Base-by-base conservation (phyloP, 176 grass and related monocot genomes). In the Oryza australiensis region DNA sequence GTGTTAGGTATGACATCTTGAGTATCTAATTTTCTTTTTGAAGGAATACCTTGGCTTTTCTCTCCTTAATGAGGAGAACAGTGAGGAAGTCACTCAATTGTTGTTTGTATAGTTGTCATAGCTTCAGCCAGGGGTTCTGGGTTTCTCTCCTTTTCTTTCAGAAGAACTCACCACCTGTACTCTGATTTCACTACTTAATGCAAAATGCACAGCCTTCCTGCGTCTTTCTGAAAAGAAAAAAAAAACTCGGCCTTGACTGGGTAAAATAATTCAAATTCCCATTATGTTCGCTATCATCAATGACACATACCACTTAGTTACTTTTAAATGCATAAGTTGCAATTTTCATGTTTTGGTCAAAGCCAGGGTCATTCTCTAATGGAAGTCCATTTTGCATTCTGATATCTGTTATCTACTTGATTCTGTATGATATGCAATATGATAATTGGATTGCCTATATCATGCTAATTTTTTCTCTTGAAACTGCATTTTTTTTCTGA, bases 401-500 rank as follows among this genome's bases (percentile, higher is more conserved):
- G 12, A 5, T n/a, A 53, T 22, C 3, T 63, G 42, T 32, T 63
- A 29, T 84, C 45, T 62, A 84, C 60, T 74, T 74, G 2, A 59
- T 62, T 70, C 11, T 60, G n/a, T 84, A 37, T 60, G 73, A 32
- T 15, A 10, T 14, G 1, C 30, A 79, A 59, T 59, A 79, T 78
- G 34, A 46, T 59, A 22, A 63, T 15, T 18, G 20, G 7, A 8
- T 60, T 23, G 22, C n/a, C n/a, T 24, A 60, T 28, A 79, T 20
- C 22, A 38, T 79, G 49, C 37, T n/a, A 43, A n/a, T 55, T 55
- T 40, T 75, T 70, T n/a, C 22, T 42, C 60, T 37, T 87, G 82
- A 83, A 79, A 66, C 20, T 65, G 64, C 0, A 68, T 84, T 33
- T 7, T 79, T 76, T 74, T 46, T 2, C 53, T 62, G 13, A 49